These are phyloP conservation scores for Chimonanthus salicifolius DNA, from an alignment of 164 flowering plant genomes.

Conservation along the genomic window DNA sequence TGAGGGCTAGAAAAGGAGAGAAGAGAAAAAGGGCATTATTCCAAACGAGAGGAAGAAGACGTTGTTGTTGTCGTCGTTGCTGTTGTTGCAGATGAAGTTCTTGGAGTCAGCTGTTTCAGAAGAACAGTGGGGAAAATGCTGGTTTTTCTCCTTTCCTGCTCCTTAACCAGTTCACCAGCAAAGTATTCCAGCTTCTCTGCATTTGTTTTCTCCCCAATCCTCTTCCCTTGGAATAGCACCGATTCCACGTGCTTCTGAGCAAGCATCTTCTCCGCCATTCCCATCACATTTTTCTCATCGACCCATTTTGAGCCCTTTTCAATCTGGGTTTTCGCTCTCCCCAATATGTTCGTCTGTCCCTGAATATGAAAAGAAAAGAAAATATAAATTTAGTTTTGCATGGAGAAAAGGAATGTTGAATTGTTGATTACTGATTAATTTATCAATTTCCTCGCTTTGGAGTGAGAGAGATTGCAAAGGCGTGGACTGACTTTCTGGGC, in stretches of 20 bases:
- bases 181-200: slow-evolving; percentile 41
- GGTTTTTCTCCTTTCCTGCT: slow-evolving; percentile 52
- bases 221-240: slow-evolving; percentile 49
- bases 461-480: too few relatives aligned
- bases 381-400: too few relatives aligned
- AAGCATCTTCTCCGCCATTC: slow-evolving; percentile 36
- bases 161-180: slow-evolving; percentile 43
- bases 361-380: too few relatives aligned
- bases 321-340: not conserved
- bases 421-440: too few relatives aligned
- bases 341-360: slow-evolving; percentile 24
- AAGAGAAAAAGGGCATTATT: not conserved
- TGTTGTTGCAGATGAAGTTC: slow-evolving; percentile 37
- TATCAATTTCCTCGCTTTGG: too few relatives aligned
- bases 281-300: slow-evolving; percentile 5
- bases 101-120: slow-evolving; percentile 41
- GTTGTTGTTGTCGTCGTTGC: not conserved
- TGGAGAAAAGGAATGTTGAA: too few relatives aligned
- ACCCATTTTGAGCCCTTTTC: not conserved
- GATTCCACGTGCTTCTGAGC: slow-evolving; percentile 52
- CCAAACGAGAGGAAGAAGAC: slow-evolving; percentile 6
- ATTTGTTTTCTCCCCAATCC: slow-evolving; percentile 37
- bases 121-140: slow-evolving; percentile 45
- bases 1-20: not conserved
- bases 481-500: too few relatives aligned